Conservation (phyloP, 2,329 filamentous ascomycete genomes). For the Epichloe typhina region DNA sequence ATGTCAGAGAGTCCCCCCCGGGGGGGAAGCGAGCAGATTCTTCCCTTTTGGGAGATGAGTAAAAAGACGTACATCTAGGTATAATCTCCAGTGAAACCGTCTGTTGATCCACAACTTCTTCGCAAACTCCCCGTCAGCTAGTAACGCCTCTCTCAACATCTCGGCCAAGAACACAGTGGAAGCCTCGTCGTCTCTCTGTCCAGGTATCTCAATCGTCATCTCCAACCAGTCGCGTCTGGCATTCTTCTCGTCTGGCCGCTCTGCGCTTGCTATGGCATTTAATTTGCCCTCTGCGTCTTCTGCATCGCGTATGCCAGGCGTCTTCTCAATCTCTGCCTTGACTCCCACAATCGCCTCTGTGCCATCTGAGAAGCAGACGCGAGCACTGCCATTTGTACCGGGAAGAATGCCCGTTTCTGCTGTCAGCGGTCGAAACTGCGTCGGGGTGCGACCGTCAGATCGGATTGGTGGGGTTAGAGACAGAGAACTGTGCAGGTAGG, state of each 20-base stretch:
- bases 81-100: constrained; percentile 92
- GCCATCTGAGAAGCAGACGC: constrained; percentile 88
- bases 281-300: constrained; percentile 11
- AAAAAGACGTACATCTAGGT: constrained; percentile 62
- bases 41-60: not conserved
- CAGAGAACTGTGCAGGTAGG: constrained; percentile 85
- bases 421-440: constrained; percentile 79
- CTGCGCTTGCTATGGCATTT: constrained; percentile 19
- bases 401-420: constrained; percentile 88
- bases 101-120: constrained; percentile 74
- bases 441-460: constrained; percentile 68
- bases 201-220: constrained; percentile 82
- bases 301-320: constrained; percentile 21
- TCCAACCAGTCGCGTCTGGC: constrained; percentile 67
- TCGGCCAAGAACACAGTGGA: constrained; percentile 75
- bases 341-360: constrained; percentile 93
- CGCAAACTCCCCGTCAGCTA: constrained; percentile 56
- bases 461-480: constrained; percentile 71
- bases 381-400: constrained; percentile 79
- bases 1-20: not conserved
- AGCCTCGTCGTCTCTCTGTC: constrained; percentile 80
- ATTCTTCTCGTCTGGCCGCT: constrained; percentile 26
- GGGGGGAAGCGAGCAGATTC: not conserved
- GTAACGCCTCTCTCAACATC: constrained; percentile 79
- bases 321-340: constrained; percentile 86